Evolutionary conservation across 805 yeast genomes (phyloP).

Genomic region (Candida sanyiensis): DNA sequence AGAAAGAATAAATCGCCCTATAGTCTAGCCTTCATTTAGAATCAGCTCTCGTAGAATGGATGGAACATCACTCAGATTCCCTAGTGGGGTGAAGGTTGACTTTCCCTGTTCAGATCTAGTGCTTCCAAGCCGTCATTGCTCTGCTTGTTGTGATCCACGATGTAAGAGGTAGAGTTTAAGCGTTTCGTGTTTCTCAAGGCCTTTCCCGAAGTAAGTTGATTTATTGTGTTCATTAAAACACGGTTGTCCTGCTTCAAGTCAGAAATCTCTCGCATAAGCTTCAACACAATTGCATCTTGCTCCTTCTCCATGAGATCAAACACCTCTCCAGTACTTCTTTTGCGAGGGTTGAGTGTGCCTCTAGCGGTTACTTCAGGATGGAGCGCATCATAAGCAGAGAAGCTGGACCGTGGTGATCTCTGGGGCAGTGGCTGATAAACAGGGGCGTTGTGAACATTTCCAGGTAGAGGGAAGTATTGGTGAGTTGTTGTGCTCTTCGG

Average conservation of each 20-base stretch:
- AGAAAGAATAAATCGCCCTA: too few relatives aligned
- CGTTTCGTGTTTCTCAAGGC: not conserved
- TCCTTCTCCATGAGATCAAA: slow-evolving; percentile 64
- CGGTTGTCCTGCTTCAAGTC: slow-evolving; percentile 48
- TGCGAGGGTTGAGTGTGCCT: slow-evolving; percentile 17
- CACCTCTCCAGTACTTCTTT: slow-evolving; percentile 40
- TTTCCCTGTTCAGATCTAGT: too few relatives aligned
- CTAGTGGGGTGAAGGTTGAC: too few relatives aligned
- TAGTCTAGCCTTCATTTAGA: too few relatives aligned
- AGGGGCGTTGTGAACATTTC: too few relatives aligned
- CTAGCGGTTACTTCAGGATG: slow-evolving; percentile 11
- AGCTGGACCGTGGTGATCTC: slow-evolving; percentile 21
- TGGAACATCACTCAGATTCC: too few relatives aligned
- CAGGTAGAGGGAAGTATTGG: too few relatives aligned
- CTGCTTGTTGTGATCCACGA: too few relatives aligned
- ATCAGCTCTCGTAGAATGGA: too few relatives aligned
- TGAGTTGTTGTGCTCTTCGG: too few relatives aligned
- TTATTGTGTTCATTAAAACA: slow-evolving; percentile 26
- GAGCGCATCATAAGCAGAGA: slow-evolving; percentile 10
- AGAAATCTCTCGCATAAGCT: slow-evolving; percentile 57
- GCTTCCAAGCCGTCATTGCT: too few relatives aligned
- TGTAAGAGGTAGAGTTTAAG: too few relatives aligned
- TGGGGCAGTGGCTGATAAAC: slow-evolving; percentile 6
- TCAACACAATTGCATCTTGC: slow-evolving; percentile 69
- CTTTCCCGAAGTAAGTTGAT: slow-evolving; percentile 12